Evolutionary conservation across 1,284 basidiomycete species (phyloP), one percentile per base, ranked within the genome.

Genomic region (Pseudozyma thailandica): DNA sequence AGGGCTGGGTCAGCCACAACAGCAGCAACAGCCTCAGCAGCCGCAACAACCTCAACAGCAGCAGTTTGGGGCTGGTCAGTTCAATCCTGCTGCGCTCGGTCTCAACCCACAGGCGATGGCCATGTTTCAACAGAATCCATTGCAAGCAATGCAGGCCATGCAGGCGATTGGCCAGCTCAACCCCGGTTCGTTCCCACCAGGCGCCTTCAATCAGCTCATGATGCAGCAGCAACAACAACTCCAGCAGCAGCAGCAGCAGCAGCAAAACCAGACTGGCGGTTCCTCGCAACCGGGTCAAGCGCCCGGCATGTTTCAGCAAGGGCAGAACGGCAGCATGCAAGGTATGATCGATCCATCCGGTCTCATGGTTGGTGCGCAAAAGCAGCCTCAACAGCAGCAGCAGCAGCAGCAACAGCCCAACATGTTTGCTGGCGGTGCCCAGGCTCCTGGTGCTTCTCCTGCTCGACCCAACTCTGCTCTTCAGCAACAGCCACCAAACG

Each of bases 61-160:
- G 37, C 57, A 56, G 38, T 66, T 66, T 26, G 52, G 56, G 15
- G 43, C 43, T 2, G 53, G 43, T 13, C 63, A 61, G 23, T 47
- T 66, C 55, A 63, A 68, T 10, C 62, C 62, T 7, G 63, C 63
- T 25, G 63, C 55, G 4, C 58, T 72, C 18, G 69, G 58, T 21
- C 35, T 66, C 42, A 72, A 63, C 23, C 69, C 69, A 6, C 69
- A 72, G 43, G 35, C 55, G 25, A 68, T 72, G 58, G 63, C 63
- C 1, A 23, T 66, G 31, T 63, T 72, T 21, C 58, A 62, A 48
- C 69, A 72, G 55, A 66, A 65, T 21, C 63, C 69, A 7, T 61
- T 72, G 69, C 69, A 72, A 31, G 68, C 68, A 4, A 65, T 72
- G 62, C 62, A 72, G 45, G 69, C 63, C 12, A 72, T 72, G 69